A percentile compares a stretch with the other conserved stretches of the same genome.
These are phyloP conservation scores for Globisporangium cylindrosporum DNA, from an alignment of 352 stramenopile species.

Conservation along the genomic window DNA sequence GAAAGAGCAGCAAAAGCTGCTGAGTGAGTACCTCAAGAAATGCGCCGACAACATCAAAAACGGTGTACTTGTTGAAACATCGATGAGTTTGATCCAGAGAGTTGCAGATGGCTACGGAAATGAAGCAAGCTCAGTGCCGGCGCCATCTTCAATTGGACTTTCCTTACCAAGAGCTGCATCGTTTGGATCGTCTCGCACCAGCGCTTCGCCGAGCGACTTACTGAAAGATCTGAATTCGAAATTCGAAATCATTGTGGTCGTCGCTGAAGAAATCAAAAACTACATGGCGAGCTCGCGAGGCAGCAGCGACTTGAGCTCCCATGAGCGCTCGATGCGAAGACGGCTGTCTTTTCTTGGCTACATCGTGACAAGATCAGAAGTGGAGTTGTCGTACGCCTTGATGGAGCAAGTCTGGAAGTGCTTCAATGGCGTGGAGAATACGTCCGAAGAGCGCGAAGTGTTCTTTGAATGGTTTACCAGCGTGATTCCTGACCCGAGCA, in stretches of 20 bases:
- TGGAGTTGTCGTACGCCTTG: slow-evolving; percentile 63
- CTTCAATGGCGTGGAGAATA: slow-evolving; percentile 38
- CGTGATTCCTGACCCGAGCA: slow-evolving; percentile 64
- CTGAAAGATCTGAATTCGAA: slow-evolving; percentile 67
- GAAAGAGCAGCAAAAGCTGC: slow-evolving; percentile 73
- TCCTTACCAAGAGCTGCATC: slow-evolving; percentile 27
- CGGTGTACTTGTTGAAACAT: slow-evolving; percentile 57
- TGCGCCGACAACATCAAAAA: slow-evolving; percentile 67
- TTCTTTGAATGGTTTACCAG: slow-evolving; percentile 78
- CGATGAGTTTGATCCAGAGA: slow-evolving; percentile 72
- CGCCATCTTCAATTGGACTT: slow-evolving; percentile 34
- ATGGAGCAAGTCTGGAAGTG: slow-evolving; percentile 60
- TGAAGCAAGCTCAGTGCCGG: slow-evolving; percentile 29
- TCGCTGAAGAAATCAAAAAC: slow-evolving; percentile 54
- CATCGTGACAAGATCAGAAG: slow-evolving; percentile 66
- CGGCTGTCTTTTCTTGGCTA: slow-evolving; percentile 75
- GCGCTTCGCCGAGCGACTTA: slow-evolving; percentile 46
- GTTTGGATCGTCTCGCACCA: slow-evolving; percentile 27
- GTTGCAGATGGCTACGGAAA: slow-evolving; percentile 55
- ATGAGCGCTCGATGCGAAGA: slow-evolving; percentile 28
- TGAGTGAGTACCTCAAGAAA: slow-evolving; percentile 72
- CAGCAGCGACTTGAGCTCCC: slow-evolving; percentile 1
- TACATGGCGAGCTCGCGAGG: slow-evolving; percentile 26
- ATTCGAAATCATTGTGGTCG: slow-evolving; percentile 54
- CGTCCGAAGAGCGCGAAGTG: slow-evolving; percentile 35